Base-by-base conservation (phyloP, 192 early-diverging fungal species). In the Gamsiella multidivaricata region DNA sequence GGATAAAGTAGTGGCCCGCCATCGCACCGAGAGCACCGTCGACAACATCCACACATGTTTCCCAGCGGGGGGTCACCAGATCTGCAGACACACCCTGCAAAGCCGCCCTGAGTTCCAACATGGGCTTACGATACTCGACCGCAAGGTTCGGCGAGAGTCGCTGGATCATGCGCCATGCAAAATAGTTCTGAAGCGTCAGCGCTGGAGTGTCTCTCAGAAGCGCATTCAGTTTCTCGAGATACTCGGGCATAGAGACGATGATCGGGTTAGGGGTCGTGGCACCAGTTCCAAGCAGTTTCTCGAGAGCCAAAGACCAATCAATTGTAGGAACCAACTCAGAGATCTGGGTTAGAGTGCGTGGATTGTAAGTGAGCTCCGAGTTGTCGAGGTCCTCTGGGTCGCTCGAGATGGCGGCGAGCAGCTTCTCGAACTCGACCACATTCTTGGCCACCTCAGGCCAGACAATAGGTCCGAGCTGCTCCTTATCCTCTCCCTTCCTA, bases 371-470 rank as follows among this genome's bases (percentile, higher is more conserved):
- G n/a, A 79, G 50, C 18, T 80, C 80, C n/a, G 84, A 86, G 59
- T 88, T 84, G 14, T 70, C 63, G 41, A 82, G 54, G 36, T 85
- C 85, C 10, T 86, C 86, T 10, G 60, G 85, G 34, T 71, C 52
- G 47, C 62, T 73, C 2, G 85, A 82, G 14, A 88, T 83, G 12
- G 60, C 68, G 0, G 91, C 90, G 29, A 92, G 31, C 11, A 63
- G 37, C n/a, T 56, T 82, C 74, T 92, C 91, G 45, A 92, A 83
- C 26, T 79, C 75, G 41, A 91, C 79, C 60, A 88, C 82, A 20
- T 70, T 76, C 29, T 80, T 64, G 12, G 87, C 87, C 14, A 79
- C 70, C 25, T 83, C 56, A 9, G 53, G 43, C 81, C 81, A 83
- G 32, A 26, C 32, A 12, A 36, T 12, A 32, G n/a, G 23, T n/a